These are phyloP conservation scores for Phytopythium litorale DNA, from an alignment of 352 stramenopile species.

Conservation along the genomic window DNA sequence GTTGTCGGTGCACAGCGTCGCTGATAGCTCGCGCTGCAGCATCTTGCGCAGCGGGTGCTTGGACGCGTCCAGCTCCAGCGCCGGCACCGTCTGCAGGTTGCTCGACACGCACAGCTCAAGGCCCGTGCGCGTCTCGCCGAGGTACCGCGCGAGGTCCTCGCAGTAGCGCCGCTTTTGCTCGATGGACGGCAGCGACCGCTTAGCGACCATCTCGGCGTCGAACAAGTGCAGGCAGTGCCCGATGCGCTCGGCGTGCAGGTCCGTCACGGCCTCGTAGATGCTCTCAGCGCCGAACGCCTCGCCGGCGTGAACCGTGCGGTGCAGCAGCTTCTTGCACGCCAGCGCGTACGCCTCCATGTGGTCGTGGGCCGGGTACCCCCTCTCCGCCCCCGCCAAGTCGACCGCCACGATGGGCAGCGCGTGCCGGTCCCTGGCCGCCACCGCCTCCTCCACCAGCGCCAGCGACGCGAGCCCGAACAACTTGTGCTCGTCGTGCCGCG, in stretches of 20 bases:
- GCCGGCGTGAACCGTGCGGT: constrained; percentile 87
- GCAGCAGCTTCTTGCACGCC: constrained; percentile 85
- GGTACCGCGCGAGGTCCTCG: constrained; percentile 79
- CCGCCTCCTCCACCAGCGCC: constrained; percentile 75
- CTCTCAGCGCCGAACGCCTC: constrained; percentile 86
- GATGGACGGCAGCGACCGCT: constrained; percentile 30
- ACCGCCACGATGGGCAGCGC: constrained; percentile 80
- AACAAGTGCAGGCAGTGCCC: constrained; percentile 85
- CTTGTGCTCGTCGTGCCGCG: constrained; percentile 58
- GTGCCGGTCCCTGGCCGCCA: constrained; percentile 60
- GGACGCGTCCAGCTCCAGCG: constrained; percentile 65
- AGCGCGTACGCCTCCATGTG: constrained; percentile 82
- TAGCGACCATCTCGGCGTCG: constrained; percentile 67
- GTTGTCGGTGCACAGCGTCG: constrained; percentile 87
- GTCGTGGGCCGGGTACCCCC: constrained; percentile 74
- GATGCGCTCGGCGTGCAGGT: constrained; percentile 84
- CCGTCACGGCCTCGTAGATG: constrained; percentile 85
- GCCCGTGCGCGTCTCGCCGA: constrained; percentile 77
- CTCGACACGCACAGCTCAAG: constrained; percentile 86
- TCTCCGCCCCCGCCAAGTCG: constrained; percentile 83
- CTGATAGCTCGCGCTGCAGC: constrained; percentile 78
- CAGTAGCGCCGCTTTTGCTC: constrained; percentile 56
- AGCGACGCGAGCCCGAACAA: constrained; percentile 82
- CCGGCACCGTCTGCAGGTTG: constrained; percentile 83
- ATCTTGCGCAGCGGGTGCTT: constrained; percentile 78